Percentiles rank a stretch among this genome's conserved stretches.
Conservation (phyloP, 1,284 basidiomycete species). For the Trametes pubescens region DNA sequence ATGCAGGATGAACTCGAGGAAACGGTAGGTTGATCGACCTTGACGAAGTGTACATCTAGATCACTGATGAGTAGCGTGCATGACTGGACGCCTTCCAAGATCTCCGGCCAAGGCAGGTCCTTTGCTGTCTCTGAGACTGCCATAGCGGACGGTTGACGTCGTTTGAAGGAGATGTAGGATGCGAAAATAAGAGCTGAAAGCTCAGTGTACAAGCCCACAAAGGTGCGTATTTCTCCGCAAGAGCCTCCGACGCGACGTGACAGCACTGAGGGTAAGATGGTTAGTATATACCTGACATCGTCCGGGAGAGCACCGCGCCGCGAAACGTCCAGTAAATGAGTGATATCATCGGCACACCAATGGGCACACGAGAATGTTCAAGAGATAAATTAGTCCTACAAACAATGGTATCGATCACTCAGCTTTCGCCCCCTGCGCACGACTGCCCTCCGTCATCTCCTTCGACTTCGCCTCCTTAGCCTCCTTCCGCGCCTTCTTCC, state of each 20-base stretch:
- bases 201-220: no score
- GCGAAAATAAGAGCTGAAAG: no score
- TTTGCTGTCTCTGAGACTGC: no score
- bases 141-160: no score
- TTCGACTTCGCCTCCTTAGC: not conserved
- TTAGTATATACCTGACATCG: no score
- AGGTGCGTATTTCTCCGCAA: no score
- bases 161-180: no score
- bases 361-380: not conserved
- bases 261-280: no score
- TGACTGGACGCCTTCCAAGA: slow-evolving; percentile 30
- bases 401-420: not conserved
- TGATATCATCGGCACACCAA: not conserved
- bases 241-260: no score
- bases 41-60: slow-evolving; percentile 60
- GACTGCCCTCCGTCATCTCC: not conserved
- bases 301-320: no score
- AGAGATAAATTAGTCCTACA: not conserved
- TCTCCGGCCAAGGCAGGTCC: slow-evolving; percentile 16
- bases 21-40: slow-evolving; percentile 54
- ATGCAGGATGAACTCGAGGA: slow-evolving; percentile 72
- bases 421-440: not conserved
- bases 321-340: no score
- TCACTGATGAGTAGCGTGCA: slow-evolving; percentile 44
- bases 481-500: slow-evolving; percentile 48